Percentiles rank a stretch among this genome's conserved stretches.
Conservation (phyloP, 2,329 filamentous ascomycete species). For the Aspergillus phoenicis region DNA sequence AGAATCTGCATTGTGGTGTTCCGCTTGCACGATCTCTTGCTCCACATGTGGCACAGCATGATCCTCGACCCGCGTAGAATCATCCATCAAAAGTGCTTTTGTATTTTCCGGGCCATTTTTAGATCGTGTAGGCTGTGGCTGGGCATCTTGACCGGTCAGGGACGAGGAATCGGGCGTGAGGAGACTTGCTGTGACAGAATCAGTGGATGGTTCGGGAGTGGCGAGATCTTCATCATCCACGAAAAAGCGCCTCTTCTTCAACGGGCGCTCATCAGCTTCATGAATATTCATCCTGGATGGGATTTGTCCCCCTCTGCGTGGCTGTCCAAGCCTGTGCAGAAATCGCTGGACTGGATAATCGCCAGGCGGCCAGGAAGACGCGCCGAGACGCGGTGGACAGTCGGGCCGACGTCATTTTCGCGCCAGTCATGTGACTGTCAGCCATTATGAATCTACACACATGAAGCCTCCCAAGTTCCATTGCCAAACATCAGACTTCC, state of each 20-base stretch:
- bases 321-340: background rate
- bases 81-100: no score
- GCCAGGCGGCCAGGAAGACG: slow-evolving; percentile 29
- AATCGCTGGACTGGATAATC: slow-evolving; percentile 1
- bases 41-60: background rate
- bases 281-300: slow-evolving; percentile 36
- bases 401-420: slow-evolving; percentile 30
- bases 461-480: no score
- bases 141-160: background rate
- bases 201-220: slow-evolving; percentile 22
- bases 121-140: background rate
- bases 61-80: no score
- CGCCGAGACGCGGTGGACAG: slow-evolving; percentile 36
- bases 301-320: background rate
- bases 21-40: background rate
- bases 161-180: slow-evolving; percentile 24
- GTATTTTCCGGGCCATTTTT: background rate
- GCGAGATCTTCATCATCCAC: slow-evolving; percentile 47
- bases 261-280: slow-evolving; percentile 56
- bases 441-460: no score
- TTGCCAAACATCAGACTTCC: no score
- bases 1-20: background rate
- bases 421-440: background rate
- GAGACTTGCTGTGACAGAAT: slow-evolving; percentile 6
- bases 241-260: slow-evolving; percentile 67